These are phyloP conservation scores for Atractiella rhizophila DNA, from an alignment of 768 basidiomycete genomes.

Conservation along the genomic window DNA sequence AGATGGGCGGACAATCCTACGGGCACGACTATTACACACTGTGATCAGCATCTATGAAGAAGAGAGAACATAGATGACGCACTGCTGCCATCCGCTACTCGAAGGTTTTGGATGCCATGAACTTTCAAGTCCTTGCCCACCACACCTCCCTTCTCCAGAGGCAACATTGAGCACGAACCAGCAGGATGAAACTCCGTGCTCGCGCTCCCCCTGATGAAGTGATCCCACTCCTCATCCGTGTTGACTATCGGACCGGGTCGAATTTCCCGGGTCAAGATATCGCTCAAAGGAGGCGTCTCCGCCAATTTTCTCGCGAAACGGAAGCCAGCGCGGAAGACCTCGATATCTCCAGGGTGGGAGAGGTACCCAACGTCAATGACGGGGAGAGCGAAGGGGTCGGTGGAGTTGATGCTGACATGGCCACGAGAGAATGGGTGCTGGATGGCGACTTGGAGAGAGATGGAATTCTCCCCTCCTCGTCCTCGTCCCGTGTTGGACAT, in stretches of 20 bases:
- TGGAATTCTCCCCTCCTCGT: constrained; percentile 21
- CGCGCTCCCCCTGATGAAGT: constrained; percentile 13
- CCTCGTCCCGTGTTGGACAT: constrained; percentile 24
- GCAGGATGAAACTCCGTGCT: constrained; percentile 24
- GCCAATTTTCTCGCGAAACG: constrained; percentile 22
- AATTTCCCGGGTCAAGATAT: constrained; percentile 20
- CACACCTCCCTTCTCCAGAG: constrained; percentile 24
- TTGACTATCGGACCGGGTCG: constrained; percentile 18
- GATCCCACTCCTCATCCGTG: constrained; percentile 20
- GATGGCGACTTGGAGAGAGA: constrained; percentile 39
- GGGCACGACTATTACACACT: constrained; percentile 6
- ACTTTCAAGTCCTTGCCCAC: constrained; percentile 27
- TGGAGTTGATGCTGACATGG: constrained; percentile 35
- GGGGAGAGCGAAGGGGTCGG: constrained; percentile 34
- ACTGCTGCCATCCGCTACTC: too few relatives aligned
- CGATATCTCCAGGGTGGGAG: constrained; percentile 19
- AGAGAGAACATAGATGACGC: constrained; percentile 15
- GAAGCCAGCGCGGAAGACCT: constrained; percentile 17
- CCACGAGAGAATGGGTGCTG: constrained; percentile 44
- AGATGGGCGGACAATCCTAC: constrained; percentile 11
- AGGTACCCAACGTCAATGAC: constrained; percentile 31
- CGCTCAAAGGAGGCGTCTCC: constrained; percentile 20
- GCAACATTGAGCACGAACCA: constrained; percentile 27
- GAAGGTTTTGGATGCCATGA: constrained; percentile 26
- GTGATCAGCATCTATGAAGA: too few relatives aligned